These are phyloP conservation scores for Acarospora socialis DNA, from an alignment of 2,329 filamentous ascomycete genomes.

Conservation along the genomic window DNA sequence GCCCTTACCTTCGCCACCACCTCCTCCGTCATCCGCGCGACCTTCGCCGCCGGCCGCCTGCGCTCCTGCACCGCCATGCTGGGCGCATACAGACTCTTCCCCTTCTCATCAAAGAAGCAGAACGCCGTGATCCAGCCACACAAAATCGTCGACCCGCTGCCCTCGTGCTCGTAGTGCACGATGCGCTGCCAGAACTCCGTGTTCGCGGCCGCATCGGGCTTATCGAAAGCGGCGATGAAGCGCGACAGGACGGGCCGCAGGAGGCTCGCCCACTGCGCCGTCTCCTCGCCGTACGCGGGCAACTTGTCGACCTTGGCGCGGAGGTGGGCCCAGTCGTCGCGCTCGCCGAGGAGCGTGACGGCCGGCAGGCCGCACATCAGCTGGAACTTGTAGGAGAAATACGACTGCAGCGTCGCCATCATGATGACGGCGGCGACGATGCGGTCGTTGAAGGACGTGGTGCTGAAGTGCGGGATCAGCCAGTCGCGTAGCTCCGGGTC, in stretches of 20 bases:
- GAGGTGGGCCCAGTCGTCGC: slow-evolving; percentile 29
- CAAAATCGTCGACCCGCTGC: slow-evolving; percentile 23
- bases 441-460: slow-evolving; percentile 25
- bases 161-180: slow-evolving; percentile 19
- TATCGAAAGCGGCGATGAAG: slow-evolving; percentile 33
- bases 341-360: slow-evolving; percentile 28
- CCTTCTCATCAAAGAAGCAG: slow-evolving; percentile 30
- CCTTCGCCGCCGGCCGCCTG: no score
- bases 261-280: slow-evolving; percentile 24
- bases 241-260: slow-evolving; percentile 33
- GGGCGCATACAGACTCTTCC: slow-evolving; percentile 18
- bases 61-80: no score
- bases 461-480: slow-evolving; percentile 31
- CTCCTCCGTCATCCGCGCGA: no score
- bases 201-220: slow-evolving; percentile 21
- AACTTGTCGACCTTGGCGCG: slow-evolving; percentile 31
- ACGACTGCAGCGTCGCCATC: slow-evolving; percentile 31
- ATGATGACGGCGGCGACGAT: slow-evolving; percentile 30
- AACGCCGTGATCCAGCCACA: slow-evolving; percentile 38
- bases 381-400: slow-evolving; percentile 24
- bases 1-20: no score
- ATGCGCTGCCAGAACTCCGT: slow-evolving; percentile 29
- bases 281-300: slow-evolving; percentile 30
- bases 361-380: slow-evolving; percentile 31
- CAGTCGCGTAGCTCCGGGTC: slow-evolving; percentile 30